Conservation (phyloP, 345 rosid genomes). For the Gossypium turneri region DNA sequence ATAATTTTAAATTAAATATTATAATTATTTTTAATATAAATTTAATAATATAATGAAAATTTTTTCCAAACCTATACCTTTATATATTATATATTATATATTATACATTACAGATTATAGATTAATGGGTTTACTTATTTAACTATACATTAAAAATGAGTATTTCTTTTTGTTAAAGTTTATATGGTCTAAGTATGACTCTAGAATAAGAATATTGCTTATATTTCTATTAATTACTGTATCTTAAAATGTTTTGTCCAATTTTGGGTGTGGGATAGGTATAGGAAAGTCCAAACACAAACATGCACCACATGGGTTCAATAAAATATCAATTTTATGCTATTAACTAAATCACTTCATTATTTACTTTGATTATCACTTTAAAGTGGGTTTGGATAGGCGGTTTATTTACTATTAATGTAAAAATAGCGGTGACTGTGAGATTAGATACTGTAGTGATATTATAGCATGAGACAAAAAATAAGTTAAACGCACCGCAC, state of each 20-base stretch:
- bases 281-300: slow-evolving; percentile 30
- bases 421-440: accelerated
- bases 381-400: neutral
- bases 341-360: neutral
- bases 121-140: no score
- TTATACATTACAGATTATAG: no score
- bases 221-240: neutral
- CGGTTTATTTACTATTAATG: accelerated
- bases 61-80: no score
- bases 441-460: accelerated
- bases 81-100: no score
- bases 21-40: no score
- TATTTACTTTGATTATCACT: neutral
- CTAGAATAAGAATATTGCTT: neutral
- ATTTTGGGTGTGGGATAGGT: slow-evolving; percentile 14
- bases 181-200: no score
- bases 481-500: no score
- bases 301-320: slow-evolving; percentile 10
- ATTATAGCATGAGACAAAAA: no score
- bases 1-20: no score
- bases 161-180: no score
- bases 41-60: no score
- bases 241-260: neutral
- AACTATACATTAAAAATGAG: no score
- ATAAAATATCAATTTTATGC: neutral